Evolutionary conservation across 805 yeast species (phyloP), one percentile per base, ranked within the genome.

Genomic region (Suhomyces kilbournensis): DNA sequence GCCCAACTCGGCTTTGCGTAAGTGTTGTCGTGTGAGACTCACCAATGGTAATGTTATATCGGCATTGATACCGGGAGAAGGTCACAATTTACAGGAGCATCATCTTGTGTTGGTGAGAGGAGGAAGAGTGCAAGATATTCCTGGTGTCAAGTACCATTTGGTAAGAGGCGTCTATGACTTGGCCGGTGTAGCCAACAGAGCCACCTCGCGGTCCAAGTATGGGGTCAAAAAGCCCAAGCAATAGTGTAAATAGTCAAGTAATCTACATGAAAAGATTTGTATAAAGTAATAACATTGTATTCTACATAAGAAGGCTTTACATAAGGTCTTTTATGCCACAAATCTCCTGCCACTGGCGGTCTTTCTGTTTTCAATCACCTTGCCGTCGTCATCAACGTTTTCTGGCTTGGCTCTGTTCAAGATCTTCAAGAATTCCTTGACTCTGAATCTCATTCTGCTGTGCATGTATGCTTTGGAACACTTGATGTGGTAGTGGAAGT

Each of bases 401-500:
- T 94, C 99, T 25, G 97, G 93, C 72, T 92, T 91, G 28, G 99
- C 99, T 66, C 99, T 82, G 76, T 94, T 94, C 73, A 94, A 83
- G 30, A 94, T 93, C 78, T 94, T 94, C 67, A 92, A 82, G 76
- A 92, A 94, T 63, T 96, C 94, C 60, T 88, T 85, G 22, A 94
- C 98, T 64, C 99, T 83, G 72, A 79, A 90, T 71, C 99, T 84
- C 99, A 94, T 94, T 78, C 99, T 86, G 48, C 97, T 90, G 72
- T 94, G 99, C 86, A 94, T 85, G 74, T 89, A 94, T 34, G 99
- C 98, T 78, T 94, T 94, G 55, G 97, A 91, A 71, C 97, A 93
- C 75, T 94, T 94, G 76, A 94, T 94, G 68, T 94, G 99, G 72
- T 93, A 94, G 71, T 94, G 99, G 86, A 94, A 94, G 74, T 93